Percentiles rank a stretch among this genome's conserved stretches.
These are phyloP conservation scores for Gamsiella multidivaricata DNA, from an alignment of 192 early-diverging fungal genomes.

Conservation along the genomic window DNA sequence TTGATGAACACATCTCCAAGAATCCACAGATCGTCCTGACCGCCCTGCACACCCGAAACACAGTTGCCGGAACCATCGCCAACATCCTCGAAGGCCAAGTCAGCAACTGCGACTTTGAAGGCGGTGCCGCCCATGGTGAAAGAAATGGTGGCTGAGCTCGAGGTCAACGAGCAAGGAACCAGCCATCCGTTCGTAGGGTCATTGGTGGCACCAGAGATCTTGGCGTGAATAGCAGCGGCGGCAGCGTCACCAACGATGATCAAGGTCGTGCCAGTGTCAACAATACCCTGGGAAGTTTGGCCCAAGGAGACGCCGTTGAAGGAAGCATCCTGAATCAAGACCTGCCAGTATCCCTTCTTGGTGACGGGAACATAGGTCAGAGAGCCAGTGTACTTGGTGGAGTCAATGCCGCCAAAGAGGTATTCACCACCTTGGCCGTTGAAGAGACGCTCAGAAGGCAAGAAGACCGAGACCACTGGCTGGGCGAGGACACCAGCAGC, in stretches of 20 bases:
- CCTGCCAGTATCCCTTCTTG: constrained; percentile 67
- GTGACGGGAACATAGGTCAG: constrained; percentile 68
- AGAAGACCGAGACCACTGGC: constrained; percentile 72
- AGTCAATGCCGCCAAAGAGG: constrained; percentile 68
- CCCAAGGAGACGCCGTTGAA: constrained; percentile 54
- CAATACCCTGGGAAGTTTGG: constrained; percentile 55
- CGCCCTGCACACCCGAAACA: constrained; percentile 51
- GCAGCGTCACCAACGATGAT: constrained; percentile 66
- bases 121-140: constrained; percentile 54
- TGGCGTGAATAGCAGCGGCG: constrained; percentile 62
- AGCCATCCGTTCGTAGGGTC: constrained; percentile 40
- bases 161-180: constrained; percentile 30
- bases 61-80: constrained; percentile 29
- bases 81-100: constrained; percentile 48
- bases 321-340: constrained; percentile 60
- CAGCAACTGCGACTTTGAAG: constrained; percentile 52
- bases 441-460: constrained; percentile 59
- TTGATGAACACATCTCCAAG: constrained; percentile 77
- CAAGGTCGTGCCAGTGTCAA: constrained; percentile 74
- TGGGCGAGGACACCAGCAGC: constrained; percentile 61
- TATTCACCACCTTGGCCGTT: constrained; percentile 59
- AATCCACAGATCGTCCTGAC: constrained; percentile 55
- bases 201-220: constrained; percentile 26
- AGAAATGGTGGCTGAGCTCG: constrained; percentile 28
- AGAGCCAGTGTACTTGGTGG: constrained; percentile 57